These are phyloP conservation scores for Picea abies DNA, from an alignment of 83 land plant genomes.

Conservation along the genomic window DNA sequence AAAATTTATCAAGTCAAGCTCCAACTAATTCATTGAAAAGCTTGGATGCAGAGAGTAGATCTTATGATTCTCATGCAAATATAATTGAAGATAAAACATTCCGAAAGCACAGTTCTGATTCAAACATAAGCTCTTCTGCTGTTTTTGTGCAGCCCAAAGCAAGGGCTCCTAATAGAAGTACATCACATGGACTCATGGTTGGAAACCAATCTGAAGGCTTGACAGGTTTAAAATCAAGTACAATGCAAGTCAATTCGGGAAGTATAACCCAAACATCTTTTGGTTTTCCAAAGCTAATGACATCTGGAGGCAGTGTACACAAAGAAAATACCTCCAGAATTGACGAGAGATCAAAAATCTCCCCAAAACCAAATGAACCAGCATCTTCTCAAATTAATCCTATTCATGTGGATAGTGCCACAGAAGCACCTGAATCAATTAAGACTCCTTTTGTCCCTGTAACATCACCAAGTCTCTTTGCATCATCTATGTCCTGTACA, in stretches of 20 bases:
- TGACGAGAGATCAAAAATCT: not conserved
- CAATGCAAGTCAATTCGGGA: too few species aligned
- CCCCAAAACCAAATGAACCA: not conserved
- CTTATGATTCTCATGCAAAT: too few species aligned
- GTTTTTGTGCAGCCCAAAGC: not conserved
- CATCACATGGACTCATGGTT: not conserved
- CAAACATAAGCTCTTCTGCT: not conserved
- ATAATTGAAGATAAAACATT: too few species aligned
- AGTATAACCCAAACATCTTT: too few species aligned
- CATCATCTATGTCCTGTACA: not conserved
- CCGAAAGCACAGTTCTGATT: not conserved
- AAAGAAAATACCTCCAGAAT: not conserved
- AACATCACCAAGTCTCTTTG: not conserved
- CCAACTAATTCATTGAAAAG: not conserved
- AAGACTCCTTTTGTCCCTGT: not conserved
- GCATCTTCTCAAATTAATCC: not conserved
- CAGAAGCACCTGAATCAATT: not conserved
- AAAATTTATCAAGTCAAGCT: not conserved
- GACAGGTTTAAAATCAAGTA: not conserved
- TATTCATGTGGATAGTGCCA: not conserved
- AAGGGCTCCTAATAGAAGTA: too few species aligned
- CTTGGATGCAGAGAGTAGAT: too few species aligned
- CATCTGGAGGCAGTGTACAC: not conserved
- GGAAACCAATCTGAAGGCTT: conserved; percentile 2
- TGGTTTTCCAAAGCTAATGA: not conserved